Evolutionary conservation across 1,284 basidiomycete genomes (phyloP), one percentile per base, ranked within the genome.

Genomic region (Sanghuangporus weigelae): DNA sequence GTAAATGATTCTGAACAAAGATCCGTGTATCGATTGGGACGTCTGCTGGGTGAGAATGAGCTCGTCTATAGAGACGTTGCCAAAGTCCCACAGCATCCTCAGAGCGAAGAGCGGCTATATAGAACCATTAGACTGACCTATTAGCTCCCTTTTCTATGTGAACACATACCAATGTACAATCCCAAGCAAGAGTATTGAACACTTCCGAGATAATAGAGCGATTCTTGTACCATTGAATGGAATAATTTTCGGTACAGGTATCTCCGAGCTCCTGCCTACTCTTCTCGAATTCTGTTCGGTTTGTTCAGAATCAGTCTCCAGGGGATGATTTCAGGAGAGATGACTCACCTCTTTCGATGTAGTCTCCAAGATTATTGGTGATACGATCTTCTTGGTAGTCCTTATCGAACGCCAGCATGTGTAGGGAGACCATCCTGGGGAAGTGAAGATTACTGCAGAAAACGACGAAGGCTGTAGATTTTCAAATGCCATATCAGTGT

Each of bases 91-190:
- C 11, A 70, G 54, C 26, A 66, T 65, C 63, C 67, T 60, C 10
- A 69, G 53, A 11, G 67, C 66, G 46, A 70, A 70, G 57, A 64
- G 56, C 36, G 69, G 59, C 69, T 70, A 48, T 16, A 42, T 16
- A 46, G 8, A 21, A 23, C 39, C 26, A 39, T n/a, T 2, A n/a
- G 16, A 23, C 35, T 16, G 16, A 40, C 39, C 11, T 21, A n/a
- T 56, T 16, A 21, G 31, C 21, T 56, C 8, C 19, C 4, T 44
- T 40, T 7, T 14, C 12, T 38, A 44, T 10, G 16, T 12, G 35
- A 35, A 40, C 39, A 40, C 39, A 21, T 50, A 63, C 62, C 40
- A 59, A 21, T 19, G 55, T 44, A 14, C 23, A 59, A 16, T 49
- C 16, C n/a, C 31, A 26, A 12, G 26, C 3, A 16, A 62, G 35